Percentiles rank a stretch among this genome's conserved stretches.
Conservation (phyloP, 495 filamentous ascomycete species). For the Neurospora sp. region DNA sequence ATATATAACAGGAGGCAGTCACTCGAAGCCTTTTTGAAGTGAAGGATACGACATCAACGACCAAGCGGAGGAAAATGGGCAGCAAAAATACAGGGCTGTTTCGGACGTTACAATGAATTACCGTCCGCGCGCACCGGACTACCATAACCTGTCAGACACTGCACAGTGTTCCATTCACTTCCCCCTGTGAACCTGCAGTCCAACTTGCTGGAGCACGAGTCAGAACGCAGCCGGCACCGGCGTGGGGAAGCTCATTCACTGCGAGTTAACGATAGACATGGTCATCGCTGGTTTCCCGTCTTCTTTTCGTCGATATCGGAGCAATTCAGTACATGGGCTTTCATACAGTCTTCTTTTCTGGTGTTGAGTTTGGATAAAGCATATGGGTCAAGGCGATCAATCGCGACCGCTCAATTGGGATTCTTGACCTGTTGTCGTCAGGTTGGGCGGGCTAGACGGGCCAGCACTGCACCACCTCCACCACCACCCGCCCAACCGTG, state of each 20-base stretch:
- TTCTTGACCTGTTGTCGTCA: neutral
- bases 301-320: neutral
- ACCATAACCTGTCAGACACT: neutral
- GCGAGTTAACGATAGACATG: neutral
- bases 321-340: neutral
- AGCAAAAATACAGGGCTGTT: neutral
- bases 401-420: neutral
- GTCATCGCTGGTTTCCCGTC: neutral
- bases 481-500: neutral
- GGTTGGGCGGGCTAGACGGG: neutral
- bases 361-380: neutral
- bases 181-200: neutral
- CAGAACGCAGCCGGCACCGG: conserved; percentile 6
- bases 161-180: neutral
- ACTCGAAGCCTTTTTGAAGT: neutral
- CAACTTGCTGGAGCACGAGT: conserved; percentile 2
- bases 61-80: neutral
- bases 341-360: neutral
- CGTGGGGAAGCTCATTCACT: conserved; percentile 1
- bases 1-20: neutral
- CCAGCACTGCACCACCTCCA: neutral
- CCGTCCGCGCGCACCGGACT: neutral
- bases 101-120: neutral
- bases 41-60: neutral
- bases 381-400: neutral